Evolutionary conservation across 2,329 filamentous ascomycete species (phyloP).

Genomic region (Huntiella abstrusa): DNA sequence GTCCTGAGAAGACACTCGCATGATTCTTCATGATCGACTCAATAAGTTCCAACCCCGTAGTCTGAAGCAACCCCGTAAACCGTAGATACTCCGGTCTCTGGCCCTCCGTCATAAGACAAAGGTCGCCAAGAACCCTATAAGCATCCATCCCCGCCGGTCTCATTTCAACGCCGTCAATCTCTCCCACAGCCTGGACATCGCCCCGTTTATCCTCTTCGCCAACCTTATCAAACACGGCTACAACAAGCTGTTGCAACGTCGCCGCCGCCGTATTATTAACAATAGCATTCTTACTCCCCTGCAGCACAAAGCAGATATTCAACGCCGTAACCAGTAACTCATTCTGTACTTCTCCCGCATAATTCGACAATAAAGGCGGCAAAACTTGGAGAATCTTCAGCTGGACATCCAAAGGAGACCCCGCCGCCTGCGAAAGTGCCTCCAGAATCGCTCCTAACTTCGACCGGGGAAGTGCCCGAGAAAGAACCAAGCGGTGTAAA

Average conservation of each 20-base stretch:
- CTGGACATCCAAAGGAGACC: conserved; percentile 69
- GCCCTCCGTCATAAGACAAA: conserved; percentile 73
- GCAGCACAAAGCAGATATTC: conserved; percentile 80
- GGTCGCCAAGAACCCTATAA: conserved; percentile 68
- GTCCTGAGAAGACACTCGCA: conserved; percentile 55
- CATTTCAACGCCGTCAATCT: conserved; percentile 50
- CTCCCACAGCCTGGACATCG: conserved; percentile 40
- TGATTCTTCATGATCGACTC: conserved; percentile 81
- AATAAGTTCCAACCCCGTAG: conserved; percentile 78
- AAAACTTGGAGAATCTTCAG: conserved; percentile 88
- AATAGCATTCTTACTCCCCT: conserved; percentile 79
- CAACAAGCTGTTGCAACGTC: conserved; percentile 86
- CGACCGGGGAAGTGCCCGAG: conserved; percentile 57
- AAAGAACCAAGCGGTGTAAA: conserved; percentile 72
- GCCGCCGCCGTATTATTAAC: conserved; percentile 92
- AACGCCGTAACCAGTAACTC: conserved; percentile 65
- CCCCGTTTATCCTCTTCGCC: conserved; percentile 56
- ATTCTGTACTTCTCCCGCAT: conserved; percentile 60
- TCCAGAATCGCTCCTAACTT: conserved; percentile 74
- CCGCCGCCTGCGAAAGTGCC: conserved; percentile 70
- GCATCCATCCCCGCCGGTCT: conserved; percentile 69
- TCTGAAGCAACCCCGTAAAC: conserved; percentile 58
- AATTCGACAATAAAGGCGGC: conserved; percentile 78
- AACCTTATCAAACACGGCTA: conserved; percentile 85
- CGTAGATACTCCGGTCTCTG: conserved; percentile 67